Base-by-base conservation (phyloP, 2,329 filamentous ascomycete genomes). In the Exutisphaerella laricina region DNA sequence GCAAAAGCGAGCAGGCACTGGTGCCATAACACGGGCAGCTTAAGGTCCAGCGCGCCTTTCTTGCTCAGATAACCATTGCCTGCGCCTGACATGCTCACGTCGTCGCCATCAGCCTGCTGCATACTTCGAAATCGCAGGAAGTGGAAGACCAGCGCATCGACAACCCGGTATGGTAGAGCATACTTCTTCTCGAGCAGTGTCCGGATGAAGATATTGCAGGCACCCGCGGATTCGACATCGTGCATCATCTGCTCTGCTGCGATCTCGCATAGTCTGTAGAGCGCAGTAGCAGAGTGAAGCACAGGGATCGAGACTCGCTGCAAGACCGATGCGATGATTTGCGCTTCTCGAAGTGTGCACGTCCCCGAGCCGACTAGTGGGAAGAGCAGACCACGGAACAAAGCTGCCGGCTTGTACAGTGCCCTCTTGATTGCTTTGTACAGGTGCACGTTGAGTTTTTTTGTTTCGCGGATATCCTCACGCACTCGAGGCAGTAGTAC, bases 301-400 rank as follows among this genome's bases (percentile, higher is more conserved):
- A 96, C 88, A 0, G 88, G 92, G 13, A 97, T 84, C 2, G 85
- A 88, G 13, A 96, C 82, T 46, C 89, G 77, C 4, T 84, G 79
- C 34, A 98, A 76, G 1, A 95, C 89, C 6, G 84, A 88, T 3
- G 85, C 86, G 30, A 98, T 79, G 54, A 98, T 97, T 56, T 88
- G 82, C 4, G 92, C 92, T 67, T 98, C 92, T 38, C 89, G 80
- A 38, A 97, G 70, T 0, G 89, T 95, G 69, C 89, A 96, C n/a
- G 83, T 88, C 20, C 88, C 86, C 38, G 82, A 85, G 6, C 78
- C 79, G 7, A 95, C 82, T 13, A 98, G 77, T 1, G 92, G 92
- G 62, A 97, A 97, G 12, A 98, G 73, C 55, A 98, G 80, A 3
- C 89, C 92, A 66, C 96, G 95, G 77, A 98, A 98, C 68, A 94